Evolutionary conservation across 495 filamentous ascomycete species (phyloP), one percentile per base, ranked within the genome.

Genomic region (Penicillium parvum): DNA sequence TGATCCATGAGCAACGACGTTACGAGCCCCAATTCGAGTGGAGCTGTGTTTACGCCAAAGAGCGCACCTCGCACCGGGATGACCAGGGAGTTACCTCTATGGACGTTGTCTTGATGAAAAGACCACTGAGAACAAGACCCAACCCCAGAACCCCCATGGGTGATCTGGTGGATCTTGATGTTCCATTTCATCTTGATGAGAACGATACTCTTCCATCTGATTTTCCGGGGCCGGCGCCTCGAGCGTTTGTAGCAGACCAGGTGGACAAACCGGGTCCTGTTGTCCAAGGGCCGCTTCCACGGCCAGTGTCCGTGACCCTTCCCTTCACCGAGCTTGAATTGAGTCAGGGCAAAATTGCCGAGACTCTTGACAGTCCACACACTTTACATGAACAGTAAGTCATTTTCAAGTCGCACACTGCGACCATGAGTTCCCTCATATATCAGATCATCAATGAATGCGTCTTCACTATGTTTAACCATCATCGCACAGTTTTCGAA

Each of bases 1-100:
- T 68, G 29, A 62, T 70, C 8, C 49, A 57, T 17, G 61, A 66
- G 36, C 50, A 60, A 21, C 43, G 48, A 34, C 38, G 50, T 16
- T 45, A 29, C n/a, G 47, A 63, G 15, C 51, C 55, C 7, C 40
- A 35, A 0, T 61, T 56, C 9, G 55, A 66, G 34, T 69, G 67
- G 67, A 63, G 53, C 11, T 66, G 52, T 32, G 62, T 64, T 8
- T 71, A 68, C 52, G 61, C 57, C 5, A 63, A 68, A 22, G 60
- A 62, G 29, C 45, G 60, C 39, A 57, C 58, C 38, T 52, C 50
- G 33, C 52, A 49, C 22, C 52, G 48, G 3, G 47, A 52, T 7
- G 63, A 61, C 28, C 61, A 61, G 14, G 64, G 65, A 21, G 65
- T 59, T 6, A 38, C 56, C n/a, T 63, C 55, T 1, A 60, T 69